Evolutionary conservation across 192 early-diverging fungal genomes (phyloP), one percentile per base, ranked within the genome.

Genomic region (Mortierella hygrophila): DNA sequence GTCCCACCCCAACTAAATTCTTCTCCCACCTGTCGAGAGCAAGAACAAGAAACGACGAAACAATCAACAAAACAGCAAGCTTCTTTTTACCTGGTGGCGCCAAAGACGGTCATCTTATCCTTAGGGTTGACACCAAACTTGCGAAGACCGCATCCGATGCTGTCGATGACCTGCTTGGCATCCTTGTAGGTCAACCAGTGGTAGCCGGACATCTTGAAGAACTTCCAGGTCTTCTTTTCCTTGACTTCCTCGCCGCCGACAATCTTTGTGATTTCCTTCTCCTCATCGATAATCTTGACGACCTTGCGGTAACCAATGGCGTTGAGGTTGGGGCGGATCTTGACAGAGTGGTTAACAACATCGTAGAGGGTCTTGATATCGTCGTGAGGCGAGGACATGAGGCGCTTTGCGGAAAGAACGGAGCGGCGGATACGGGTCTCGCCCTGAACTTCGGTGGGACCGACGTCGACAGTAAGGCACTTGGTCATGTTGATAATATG

Each of bases 161-260:
- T 80, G 40, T 88, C 78, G 10, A 91, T 80, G 42, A 88, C 82
- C 40, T 91, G 84, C 75, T 82, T 88, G 78, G 93, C 95, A 65
- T 98, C 94, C 29, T 85, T 87, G 75, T 96, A 97, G 69, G 93
- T 96, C 80, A 96, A 86, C 93, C 95, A 99, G 79, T 92, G 76
- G 91, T 95, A 98, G n/a, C 81, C 89, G 20, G 94, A 92, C 75
- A 98, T 90, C 85, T 94, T 91, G 83, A 95, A 95, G 82, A 92
- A 97, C 78, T 92, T 95, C 96, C 96, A 97, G 41, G 74, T 93
- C 88, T 99, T 99, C 75, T 86, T 94, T 78, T 95, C 93, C 55
- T 89, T 92, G 38, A 83, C 87, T 81, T 92, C 90, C 57, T 88
- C 83, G 55, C 94, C 94, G 47, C 89, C 88, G 20, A 91, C 87